These are phyloP conservation scores for Nepenthes mirabilis DNA, from an alignment of 148 eudicot genomes.

Conservation along the genomic window DNA sequence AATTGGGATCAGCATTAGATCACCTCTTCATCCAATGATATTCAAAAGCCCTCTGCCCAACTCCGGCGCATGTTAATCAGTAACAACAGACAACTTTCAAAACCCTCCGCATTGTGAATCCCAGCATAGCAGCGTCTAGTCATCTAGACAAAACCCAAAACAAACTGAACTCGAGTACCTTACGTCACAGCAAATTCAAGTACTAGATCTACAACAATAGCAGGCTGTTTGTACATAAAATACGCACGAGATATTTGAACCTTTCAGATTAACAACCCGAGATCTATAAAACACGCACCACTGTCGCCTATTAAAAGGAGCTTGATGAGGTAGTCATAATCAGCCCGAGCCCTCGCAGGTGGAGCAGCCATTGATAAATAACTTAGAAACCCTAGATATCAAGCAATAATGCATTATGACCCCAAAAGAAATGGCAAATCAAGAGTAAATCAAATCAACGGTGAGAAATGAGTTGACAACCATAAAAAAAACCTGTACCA, in stretches of 20 bases:
- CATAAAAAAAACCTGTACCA: background rate
- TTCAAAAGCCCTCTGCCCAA: no score
- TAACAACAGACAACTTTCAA: no score
- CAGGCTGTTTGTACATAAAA: no score
- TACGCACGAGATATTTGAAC: background rate
- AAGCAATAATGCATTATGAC: background rate
- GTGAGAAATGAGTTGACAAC: background rate
- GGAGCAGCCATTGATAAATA: constrained; percentile 74
- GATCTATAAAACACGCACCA: constrained; percentile 23
- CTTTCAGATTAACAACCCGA: background rate
- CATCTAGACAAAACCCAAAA: no score
- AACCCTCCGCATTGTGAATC: no score
- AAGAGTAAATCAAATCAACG: background rate
- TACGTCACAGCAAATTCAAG: no score
- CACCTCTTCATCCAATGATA: no score
- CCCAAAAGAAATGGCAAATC: constrained; percentile 4
- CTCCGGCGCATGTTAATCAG: no score
- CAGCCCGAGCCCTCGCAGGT: constrained; percentile 81
- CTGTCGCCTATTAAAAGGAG: constrained; percentile 82
- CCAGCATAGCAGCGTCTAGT: no score
- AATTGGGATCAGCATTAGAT: no score
- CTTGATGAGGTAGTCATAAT: constrained; percentile 82
- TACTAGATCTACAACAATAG: no score
- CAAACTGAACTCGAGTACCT: no score
- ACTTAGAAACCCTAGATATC: constrained; percentile 13